phyloP scores from a whole-genome alignment of 2,329 filamentous ascomycete genomes.

The Microthyrium microscopicum region DNA sequence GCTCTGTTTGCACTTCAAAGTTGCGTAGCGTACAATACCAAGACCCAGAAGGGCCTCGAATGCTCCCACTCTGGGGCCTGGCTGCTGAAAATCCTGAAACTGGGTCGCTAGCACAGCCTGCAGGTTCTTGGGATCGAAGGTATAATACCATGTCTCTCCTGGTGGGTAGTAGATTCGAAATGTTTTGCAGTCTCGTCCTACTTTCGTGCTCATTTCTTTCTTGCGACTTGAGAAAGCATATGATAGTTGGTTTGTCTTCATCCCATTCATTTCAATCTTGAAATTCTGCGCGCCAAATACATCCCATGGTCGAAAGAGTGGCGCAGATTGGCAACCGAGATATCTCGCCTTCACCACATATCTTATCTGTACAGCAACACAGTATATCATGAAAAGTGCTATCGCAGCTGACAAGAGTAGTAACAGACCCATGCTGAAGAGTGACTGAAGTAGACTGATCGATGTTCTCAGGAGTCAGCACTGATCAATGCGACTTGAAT shows the following conservation, averaged over 20 bases:
- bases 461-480: neutral
- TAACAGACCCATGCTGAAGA: neutral
- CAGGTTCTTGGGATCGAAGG: slow-evolving; percentile 28
- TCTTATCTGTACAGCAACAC: neutral
- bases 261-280: neutral
- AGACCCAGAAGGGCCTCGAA: slow-evolving; percentile 2
- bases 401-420: neutral
- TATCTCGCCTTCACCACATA: neutral
- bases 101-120: slow-evolving; percentile 28
- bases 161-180: slow-evolving; percentile 3
- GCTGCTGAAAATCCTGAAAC: slow-evolving; percentile 29
- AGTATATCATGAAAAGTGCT: neutral
- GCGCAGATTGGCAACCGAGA: neutral
- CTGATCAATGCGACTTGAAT: too few species aligned
- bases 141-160: neutral
- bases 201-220: slow-evolving; percentile 6
- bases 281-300: neutral
- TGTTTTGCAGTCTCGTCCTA: slow-evolving; percentile 6
- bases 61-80: neutral
- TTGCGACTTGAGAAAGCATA: slow-evolving; percentile 5
- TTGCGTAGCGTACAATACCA: slow-evolving; percentile 6
- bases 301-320: neutral
- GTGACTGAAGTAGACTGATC: neutral
- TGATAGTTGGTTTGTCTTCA: neutral
- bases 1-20: neutral